phyloP scores from a whole-genome alignment of 441 rosid genomes.

The Syzygium malaccense region DNA sequence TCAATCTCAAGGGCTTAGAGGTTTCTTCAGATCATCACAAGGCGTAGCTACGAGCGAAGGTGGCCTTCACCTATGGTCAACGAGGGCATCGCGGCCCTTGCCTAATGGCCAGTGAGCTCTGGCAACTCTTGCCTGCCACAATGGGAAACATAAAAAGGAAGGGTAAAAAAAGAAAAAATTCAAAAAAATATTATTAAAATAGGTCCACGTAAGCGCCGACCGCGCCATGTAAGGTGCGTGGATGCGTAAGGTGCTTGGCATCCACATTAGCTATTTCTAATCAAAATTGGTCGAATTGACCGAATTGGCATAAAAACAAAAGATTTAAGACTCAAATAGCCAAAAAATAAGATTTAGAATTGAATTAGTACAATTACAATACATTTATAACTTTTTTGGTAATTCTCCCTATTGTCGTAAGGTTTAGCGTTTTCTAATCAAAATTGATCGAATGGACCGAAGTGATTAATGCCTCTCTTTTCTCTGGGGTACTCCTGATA shows the following conservation, averaged over 20 bases:
- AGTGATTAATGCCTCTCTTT: not conserved
- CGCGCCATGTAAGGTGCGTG: accelerated
- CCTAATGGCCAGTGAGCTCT: too few relatives aligned
- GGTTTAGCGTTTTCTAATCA: too few relatives aligned
- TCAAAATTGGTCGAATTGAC: accelerated
- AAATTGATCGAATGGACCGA: too few relatives aligned
- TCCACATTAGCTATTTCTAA: accelerated
- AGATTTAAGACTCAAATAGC: not conserved
- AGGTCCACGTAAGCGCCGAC: accelerated
- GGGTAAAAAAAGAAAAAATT: accelerated
- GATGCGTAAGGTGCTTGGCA: too few relatives aligned
- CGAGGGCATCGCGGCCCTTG: too few relatives aligned
- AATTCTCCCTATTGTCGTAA: not conserved
- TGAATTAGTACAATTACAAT: accelerated
- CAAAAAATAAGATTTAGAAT: accelerated
- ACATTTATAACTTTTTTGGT: accelerated
- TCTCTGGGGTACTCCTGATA: accelerated
- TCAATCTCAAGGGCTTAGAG: too few relatives aligned
- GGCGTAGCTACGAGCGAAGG: too few relatives aligned
- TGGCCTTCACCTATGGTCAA: too few relatives aligned
- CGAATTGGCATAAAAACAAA: not conserved
- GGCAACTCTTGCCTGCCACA: too few relatives aligned
- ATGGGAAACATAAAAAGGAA: not conserved
- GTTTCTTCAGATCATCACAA: too few relatives aligned
- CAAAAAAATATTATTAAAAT: not conserved